Base-by-base conservation (phyloP, 139 green algal genomes). In the Volvox reticuliferus region DNA sequence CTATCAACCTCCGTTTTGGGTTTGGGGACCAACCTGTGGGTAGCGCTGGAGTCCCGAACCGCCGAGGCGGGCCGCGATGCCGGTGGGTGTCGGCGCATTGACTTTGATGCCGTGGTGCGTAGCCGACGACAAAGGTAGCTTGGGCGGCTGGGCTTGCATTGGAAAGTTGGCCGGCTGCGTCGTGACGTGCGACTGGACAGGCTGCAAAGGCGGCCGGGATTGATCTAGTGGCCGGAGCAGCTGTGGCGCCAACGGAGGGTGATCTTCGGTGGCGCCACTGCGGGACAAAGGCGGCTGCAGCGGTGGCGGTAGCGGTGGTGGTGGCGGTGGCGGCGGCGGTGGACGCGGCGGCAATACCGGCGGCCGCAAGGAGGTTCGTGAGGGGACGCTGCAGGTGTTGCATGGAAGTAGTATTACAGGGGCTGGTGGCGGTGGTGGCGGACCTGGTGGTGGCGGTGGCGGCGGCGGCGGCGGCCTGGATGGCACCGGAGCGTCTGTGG, bases 1-100 rank as follows among this genome's bases (percentile, higher is more conserved):
- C 5, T 55, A 55, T 55, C 44, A 55, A 9, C 44, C n/a, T n/a
- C n/a, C 44, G 44, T 5, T 14, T 55, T 55, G 44, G 9, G 44
- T 55, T 55, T 9, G 5, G 44, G 9, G 5, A 55, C 22, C 3
- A 16, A 81, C 84, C 84, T 80, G 26, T 12, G 84, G 84, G 32
- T 89, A 89, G 12, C 84, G 84, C 26, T 80, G 67, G 22, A 89
- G 26, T 14, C 84, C 84, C 0, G 68, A 65, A 3, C 61, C 81
- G 30, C 62, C 28, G 16, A 63, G 26, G 1, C 62, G 32, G 2
- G 21, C 79, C 79, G 78, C 78, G 3, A 84, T 67, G 14, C 36
- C 78, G 1, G 22, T 24, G 78, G 78, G 36, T 62, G 76, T 2
- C 36, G 78, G 36, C 36, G 32, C 32, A 33, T 1, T 44, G 22